Conservation (phyloP, 2,329 filamentous ascomycete genomes). For the Samsoniella hepiali region DNA sequence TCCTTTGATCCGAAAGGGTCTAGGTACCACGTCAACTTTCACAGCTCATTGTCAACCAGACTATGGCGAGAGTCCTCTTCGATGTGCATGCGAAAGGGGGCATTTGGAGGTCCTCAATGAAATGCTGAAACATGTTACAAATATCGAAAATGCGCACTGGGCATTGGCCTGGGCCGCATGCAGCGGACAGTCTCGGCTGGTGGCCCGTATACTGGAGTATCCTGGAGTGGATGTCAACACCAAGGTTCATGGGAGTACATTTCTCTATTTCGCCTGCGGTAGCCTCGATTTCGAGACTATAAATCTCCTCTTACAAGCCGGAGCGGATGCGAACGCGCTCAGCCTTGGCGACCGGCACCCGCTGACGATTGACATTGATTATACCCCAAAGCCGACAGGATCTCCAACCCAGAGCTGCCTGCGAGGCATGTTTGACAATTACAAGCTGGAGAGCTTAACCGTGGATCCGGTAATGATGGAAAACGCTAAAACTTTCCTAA, state of each 20-base stretch:
- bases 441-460: not conserved
- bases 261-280: slow-evolving; percentile 3
- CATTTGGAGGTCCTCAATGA: not conserved
- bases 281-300: slow-evolving; percentile 3
- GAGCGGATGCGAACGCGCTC: slow-evolving; percentile 26
- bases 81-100: not conserved
- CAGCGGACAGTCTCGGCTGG: slow-evolving; percentile 5
- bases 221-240: slow-evolving; percentile 2
- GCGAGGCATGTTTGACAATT: not conserved
- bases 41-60: not conserved
- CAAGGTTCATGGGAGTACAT: not conserved
- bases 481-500: not conserved
- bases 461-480: not conserved
- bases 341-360: not conserved
- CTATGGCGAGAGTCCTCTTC: slow-evolving; percentile 4
- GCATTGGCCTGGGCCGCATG: slow-evolving; percentile 10
- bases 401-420: slow-evolving; percentile 2
- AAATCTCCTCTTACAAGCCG: slow-evolving; percentile 10
- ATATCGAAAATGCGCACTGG: not conserved
- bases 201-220: slow-evolving; percentile 1
- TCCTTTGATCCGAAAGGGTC: slow-evolving; percentile 1
- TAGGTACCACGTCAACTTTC: too few relatives aligned
- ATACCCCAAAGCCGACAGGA: not conserved
- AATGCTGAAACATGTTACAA: not conserved
- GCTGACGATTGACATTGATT: not conserved